Evolutionary conservation across 208 protist species (phyloP), one percentile per base, ranked within the genome.

Genomic region (Willaertia magna): DNA sequence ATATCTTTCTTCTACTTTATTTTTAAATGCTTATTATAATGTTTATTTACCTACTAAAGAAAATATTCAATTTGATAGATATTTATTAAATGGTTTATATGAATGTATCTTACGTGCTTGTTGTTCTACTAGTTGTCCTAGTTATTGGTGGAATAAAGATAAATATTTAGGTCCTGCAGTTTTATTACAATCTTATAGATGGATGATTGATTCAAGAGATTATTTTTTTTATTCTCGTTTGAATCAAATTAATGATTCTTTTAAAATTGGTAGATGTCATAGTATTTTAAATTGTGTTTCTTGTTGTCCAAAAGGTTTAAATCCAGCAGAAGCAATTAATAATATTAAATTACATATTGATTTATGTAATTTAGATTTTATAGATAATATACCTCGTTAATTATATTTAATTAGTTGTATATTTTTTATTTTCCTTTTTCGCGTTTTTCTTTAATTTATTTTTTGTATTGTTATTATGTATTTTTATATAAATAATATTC

Each of bases 101-200:
- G 93, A 96, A 89, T 96, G 94, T 79, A 93, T 96, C 82, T 89
- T 96, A 34, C 95, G 94, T 87, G 94, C 94, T 46, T 93, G 91
- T 34, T 96, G 94, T 88, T 95, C 94, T 20, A 92, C 92, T 39
- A 91, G 88, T 46, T 96, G 94, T 89, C 94, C 94, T 78, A 91
- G 93, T 88, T 96, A 96, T 88, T 96, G 94, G 94, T 96, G 94
- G 93, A 96, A 96, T 88, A 90, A 93, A 44, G 94, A 96, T 86
- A 90, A 93, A 84, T 96, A 95, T 88, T 90, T 96, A 20, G 94
- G 94, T 55, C 94, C 94, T 67, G 93, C 94, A 52, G 92, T 96
- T 74, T 91, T 96, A 34, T 91, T 96, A 43, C 94, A 96, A 89
- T 90, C 92, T 12, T 96, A 95, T 89, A 89, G 93, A 84, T 96